These are phyloP conservation scores for Phtheirospermum japonicum DNA, from an alignment of 257 asterid species.

Conservation along the genomic window DNA sequence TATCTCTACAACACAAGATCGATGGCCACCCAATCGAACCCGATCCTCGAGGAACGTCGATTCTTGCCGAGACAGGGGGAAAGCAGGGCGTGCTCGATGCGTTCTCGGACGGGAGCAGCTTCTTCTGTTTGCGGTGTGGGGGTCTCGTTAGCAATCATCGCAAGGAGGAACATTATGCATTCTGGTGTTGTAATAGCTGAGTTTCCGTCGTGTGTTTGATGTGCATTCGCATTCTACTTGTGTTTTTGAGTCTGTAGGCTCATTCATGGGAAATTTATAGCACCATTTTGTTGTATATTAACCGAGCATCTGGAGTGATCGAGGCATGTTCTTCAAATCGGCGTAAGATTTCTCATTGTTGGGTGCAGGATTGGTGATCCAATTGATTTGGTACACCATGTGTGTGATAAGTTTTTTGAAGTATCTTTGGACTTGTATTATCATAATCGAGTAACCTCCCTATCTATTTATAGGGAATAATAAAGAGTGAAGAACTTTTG, in stretches of 20 bases:
- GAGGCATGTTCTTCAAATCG: too few species aligned
- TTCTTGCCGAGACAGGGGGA: constrained; percentile 81
- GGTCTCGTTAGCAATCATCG: constrained; percentile 84
- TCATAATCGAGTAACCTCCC: too few species aligned
- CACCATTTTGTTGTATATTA: not conserved
- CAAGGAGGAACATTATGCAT: constrained; percentile 77
- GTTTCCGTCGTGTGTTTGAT: too few species aligned
- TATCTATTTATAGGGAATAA: too few species aligned
- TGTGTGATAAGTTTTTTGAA: constrained; percentile 12
- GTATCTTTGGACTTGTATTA: constrained; percentile 3
- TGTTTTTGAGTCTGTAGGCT: too few species aligned
- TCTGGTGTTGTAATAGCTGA: too few species aligned
- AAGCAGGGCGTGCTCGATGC: constrained; percentile 77
- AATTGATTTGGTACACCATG: constrained; percentile 14
- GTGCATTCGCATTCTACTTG: too few species aligned
- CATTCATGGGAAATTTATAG: too few species aligned
- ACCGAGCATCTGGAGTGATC: not conserved
- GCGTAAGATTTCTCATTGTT: not conserved
- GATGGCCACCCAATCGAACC: constrained; percentile 36
- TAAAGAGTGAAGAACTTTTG: not conserved
- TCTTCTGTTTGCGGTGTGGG: constrained; percentile 83
- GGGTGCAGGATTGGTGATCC: not conserved
- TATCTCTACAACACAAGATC: not conserved
- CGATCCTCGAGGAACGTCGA: constrained; percentile 57
- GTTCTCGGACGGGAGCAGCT: constrained; percentile 91